phyloP scores from a whole-genome alignment of 108 stramenopile species.

The Pelagomonas calceolata region DNA sequence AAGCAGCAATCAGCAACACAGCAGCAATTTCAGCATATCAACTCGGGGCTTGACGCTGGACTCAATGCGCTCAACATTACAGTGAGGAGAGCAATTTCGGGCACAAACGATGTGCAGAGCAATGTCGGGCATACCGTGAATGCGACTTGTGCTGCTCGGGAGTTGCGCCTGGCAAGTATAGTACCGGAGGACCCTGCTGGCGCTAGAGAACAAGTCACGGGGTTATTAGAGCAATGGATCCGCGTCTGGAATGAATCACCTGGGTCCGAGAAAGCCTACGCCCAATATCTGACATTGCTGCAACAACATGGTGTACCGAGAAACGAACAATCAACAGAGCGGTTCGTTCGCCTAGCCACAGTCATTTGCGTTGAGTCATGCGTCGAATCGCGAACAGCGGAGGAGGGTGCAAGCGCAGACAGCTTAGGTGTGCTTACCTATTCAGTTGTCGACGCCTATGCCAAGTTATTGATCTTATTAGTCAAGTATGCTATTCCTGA shows the following conservation, averaged over 20 bases:
- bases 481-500: constrained; percentile 57
- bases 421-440: constrained; percentile 54
- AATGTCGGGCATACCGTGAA: neutral
- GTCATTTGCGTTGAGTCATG: constrained; percentile 66
- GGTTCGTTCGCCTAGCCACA: constrained; percentile 80
- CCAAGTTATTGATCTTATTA: constrained; percentile 75
- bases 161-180: constrained; percentile 30
- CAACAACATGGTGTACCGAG: constrained; percentile 77
- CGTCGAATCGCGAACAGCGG: constrained; percentile 10
- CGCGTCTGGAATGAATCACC: constrained; percentile 69
- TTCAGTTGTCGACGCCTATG: constrained; percentile 77
- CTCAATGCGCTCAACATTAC: no score
- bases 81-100: no score
- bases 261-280: constrained; percentile 68
- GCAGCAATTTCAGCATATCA: neutral
- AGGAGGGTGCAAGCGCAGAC: neutral
- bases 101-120: neutral
- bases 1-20: neutral
- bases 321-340: constrained; percentile 78
- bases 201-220: constrained; percentile 71
- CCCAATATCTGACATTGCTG: constrained; percentile 76
- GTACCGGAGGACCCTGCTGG: constrained; percentile 58
- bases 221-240: constrained; percentile 88
- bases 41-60: no score
- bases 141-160: no score